These are phyloP conservation scores for Trichoderma parareesei DNA, from an alignment of 495 filamentous ascomycete species.

Conservation along the genomic window DNA sequence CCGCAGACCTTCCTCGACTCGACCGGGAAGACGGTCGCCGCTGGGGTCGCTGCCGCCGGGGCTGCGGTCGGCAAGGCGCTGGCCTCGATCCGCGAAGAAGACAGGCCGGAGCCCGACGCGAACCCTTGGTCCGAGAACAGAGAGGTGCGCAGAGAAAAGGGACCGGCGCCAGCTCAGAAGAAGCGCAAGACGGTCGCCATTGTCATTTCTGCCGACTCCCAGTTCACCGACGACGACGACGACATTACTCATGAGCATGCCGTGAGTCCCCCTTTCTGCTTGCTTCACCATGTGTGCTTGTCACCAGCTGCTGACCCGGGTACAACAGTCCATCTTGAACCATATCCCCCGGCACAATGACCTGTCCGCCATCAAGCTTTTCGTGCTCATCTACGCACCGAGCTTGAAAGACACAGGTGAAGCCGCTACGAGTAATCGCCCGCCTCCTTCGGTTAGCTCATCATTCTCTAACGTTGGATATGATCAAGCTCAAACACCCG, in stretches of 20 bases:
- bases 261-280: constrained; percentile 41
- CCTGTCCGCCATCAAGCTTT: constrained; percentile 59
- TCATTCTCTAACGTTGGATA: constrained; percentile 83
- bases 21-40: constrained; percentile 65
- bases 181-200: constrained; percentile 72
- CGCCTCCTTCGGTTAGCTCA: constrained; percentile 61
- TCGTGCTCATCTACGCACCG: constrained; percentile 83
- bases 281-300: constrained; percentile 10
- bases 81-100: constrained; percentile 76
- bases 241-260: constrained; percentile 65
- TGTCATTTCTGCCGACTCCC: constrained; percentile 70
- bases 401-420: constrained; percentile 57
- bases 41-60: constrained; percentile 77
- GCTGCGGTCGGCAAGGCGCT: constrained; percentile 70
- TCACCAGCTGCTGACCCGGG: constrained; percentile 15
- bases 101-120: constrained; percentile 74
- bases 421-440: constrained; percentile 36
- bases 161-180: constrained; percentile 19
- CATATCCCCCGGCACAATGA: constrained; percentile 72
- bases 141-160: constrained; percentile 38
- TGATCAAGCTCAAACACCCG: constrained; percentile 63
- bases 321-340: constrained; percentile 70
- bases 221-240: constrained; percentile 50
- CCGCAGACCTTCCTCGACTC: constrained; percentile 81
- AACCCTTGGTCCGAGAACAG: constrained; percentile 79